These are phyloP conservation scores for Fraxinus albicans DNA, from an alignment of 305 asterid genomes.

Conservation along the genomic window DNA sequence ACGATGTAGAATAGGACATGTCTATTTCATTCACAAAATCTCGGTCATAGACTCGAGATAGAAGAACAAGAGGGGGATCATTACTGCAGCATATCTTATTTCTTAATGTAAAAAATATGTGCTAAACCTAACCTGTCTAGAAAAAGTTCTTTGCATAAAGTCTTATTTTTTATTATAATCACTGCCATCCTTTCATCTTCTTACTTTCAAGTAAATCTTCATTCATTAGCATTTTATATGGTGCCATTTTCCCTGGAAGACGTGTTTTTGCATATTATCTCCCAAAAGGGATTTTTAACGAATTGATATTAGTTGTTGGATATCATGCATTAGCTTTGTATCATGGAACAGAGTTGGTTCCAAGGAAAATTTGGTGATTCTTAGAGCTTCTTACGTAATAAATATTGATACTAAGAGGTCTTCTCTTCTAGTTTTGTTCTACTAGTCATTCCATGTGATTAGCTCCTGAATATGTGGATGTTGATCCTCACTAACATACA, in stretches of 20 bases:
- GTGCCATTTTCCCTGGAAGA: background rate
- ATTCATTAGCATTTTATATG: background rate
- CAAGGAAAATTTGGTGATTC: background rate
- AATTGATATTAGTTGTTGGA: background rate
- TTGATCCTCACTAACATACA: background rate
- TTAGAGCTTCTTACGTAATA: background rate
- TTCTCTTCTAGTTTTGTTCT: background rate
- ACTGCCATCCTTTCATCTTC: background rate
- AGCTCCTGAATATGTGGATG: background rate
- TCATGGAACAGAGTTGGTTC: background rate
- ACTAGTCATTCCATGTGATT: background rate
- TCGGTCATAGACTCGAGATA: background rate
- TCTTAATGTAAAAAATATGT: background rate
- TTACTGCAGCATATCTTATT: background rate
- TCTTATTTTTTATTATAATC: background rate
- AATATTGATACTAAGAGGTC: background rate
- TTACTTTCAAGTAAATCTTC: background rate
- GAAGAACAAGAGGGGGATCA: background rate
- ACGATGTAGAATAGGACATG: background rate
- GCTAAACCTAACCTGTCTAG: background rate
- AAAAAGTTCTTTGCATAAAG: background rate
- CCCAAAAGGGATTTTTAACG: background rate
- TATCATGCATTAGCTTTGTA: background rate
- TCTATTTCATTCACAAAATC: background rate
- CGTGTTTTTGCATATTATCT: background rate